These are phyloP conservation scores for Tremellales sp. DNA, from an alignment of 1,284 basidiomycete genomes.

Conservation along the genomic window DNA sequence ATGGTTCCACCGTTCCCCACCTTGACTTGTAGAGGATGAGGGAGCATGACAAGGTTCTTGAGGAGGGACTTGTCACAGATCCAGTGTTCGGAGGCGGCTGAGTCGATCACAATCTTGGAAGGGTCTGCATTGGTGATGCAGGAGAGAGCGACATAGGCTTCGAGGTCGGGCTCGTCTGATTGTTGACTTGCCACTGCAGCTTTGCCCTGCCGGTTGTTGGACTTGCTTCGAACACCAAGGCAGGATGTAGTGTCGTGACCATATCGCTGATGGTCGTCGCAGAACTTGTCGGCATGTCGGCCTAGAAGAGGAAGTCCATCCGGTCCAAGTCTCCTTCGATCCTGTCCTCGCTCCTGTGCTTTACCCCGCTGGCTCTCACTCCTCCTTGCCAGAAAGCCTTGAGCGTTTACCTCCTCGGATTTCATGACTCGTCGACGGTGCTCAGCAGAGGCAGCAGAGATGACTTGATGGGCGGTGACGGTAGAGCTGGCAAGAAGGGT, in stretches of 20 bases:
- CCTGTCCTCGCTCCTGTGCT: background rate
- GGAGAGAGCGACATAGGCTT: background rate
- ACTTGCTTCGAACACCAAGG: background rate
- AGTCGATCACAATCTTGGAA: constrained; percentile 4
- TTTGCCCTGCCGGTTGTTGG: background rate
- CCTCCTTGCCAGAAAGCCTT: background rate
- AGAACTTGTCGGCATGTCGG: too few relatives aligned
- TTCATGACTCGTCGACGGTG: background rate
- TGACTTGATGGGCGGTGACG: background rate
- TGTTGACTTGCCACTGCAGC: background rate
- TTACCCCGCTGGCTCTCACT: background rate
- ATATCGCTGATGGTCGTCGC: too few relatives aligned
- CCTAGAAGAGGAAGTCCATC: too few relatives aligned
- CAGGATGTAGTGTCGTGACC: background rate
- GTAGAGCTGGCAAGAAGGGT: background rate
- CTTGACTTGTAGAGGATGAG: background rate
- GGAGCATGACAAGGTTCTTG: background rate
- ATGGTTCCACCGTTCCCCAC: background rate
- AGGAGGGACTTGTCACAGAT: constrained; percentile 1
- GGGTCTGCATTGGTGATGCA: background rate
- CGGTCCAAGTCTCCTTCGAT: too few relatives aligned
- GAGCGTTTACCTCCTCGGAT: background rate
- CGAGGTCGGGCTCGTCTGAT: background rate
- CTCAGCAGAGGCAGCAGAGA: background rate
- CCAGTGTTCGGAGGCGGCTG: constrained; percentile 6